phyloP scores from a whole-genome alignment of 352 stramenopile species.

The Globisporangium irregulare region DNA sequence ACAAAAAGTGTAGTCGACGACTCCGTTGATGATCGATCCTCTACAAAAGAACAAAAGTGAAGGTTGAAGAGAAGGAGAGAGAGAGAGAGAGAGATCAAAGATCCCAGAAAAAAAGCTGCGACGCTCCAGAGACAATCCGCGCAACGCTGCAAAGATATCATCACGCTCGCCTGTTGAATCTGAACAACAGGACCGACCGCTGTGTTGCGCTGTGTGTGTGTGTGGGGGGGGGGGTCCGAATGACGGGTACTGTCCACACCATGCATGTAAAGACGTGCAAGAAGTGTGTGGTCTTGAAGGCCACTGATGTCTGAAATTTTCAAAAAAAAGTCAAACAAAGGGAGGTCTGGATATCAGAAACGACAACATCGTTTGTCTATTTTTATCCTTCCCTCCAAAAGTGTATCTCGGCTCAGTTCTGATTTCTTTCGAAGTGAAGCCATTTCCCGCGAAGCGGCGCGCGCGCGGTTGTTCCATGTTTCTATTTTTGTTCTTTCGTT shows the following conservation, averaged over 20 bases:
- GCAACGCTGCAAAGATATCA: background rate
- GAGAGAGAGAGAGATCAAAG: background rate
- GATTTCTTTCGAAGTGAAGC: slow-evolving; percentile 2
- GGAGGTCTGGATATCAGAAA: background rate
- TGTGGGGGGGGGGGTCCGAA: background rate
- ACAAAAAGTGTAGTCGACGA: background rate
- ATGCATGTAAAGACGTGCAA: background rate
- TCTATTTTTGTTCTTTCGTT: background rate
- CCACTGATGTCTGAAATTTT: background rate
- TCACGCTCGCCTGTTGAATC: background rate
- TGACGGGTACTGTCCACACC: background rate
- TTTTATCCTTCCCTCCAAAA: background rate
- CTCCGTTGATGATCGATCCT: background rate
- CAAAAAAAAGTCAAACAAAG: background rate
- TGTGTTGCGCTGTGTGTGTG: background rate
- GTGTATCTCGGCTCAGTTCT: slow-evolving; percentile 1
- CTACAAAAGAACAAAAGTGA: background rate
- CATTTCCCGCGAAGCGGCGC: background rate
- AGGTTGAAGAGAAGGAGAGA: background rate
- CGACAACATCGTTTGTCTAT: background rate
- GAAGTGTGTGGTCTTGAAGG: background rate
- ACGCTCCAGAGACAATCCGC: background rate
- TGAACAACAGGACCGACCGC: background rate
- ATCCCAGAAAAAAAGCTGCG: background rate
- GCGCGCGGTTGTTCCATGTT: background rate